phyloP scores from a whole-genome alignment of 2,329 filamentous ascomycete species.

The Tolypocladium cylindrosporum region DNA sequence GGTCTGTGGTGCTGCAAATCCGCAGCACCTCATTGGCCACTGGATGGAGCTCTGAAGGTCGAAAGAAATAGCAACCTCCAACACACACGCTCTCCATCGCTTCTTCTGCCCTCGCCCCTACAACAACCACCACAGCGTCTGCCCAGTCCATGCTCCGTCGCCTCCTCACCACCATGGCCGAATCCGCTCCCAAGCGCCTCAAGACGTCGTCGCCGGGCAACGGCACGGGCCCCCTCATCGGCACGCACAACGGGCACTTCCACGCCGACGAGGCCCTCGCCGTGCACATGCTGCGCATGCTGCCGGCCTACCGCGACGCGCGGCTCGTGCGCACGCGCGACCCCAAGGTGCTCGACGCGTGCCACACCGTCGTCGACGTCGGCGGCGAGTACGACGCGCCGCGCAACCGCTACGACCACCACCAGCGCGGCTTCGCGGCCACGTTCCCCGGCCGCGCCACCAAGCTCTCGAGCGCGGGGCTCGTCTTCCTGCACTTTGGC shows the following conservation, averaged over 20 bases:
- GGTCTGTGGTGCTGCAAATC: background rate
- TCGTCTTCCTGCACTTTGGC: conserved; percentile 95
- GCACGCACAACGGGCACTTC: conserved; percentile 97
- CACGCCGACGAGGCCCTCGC: conserved; percentile 97
- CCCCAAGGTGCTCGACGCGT: conserved; percentile 62
- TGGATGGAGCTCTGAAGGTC: background rate
- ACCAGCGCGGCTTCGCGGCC: conserved; percentile 82
- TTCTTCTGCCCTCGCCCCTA: background rate
- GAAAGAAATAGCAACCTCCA: background rate
- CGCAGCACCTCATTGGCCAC: background rate
- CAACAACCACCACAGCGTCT: background rate
- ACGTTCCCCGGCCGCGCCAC: conserved; percentile 77
- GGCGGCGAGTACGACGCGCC: conserved; percentile 81
- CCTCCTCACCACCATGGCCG: conserved; percentile 31
- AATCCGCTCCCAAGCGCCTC: conserved; percentile 69
- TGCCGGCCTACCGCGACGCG: conserved; percentile 69
- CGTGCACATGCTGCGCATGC: conserved; percentile 85
- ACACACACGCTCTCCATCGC: background rate
- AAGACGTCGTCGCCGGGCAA: conserved; percentile 54
- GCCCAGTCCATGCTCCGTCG: conserved; percentile 20
- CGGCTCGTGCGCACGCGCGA: conserved; percentile 81
- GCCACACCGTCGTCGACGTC: conserved; percentile 97
- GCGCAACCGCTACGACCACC: conserved; percentile 83
- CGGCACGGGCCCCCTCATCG: conserved; percentile 49
- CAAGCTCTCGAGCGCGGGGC: conserved; percentile 85